Percentiles rank a stretch among this genome's conserved stretches.
phyloP scores from a whole-genome alignment of 2,329 filamentous ascomycete genomes.

The Fusarium verrucosum region DNA sequence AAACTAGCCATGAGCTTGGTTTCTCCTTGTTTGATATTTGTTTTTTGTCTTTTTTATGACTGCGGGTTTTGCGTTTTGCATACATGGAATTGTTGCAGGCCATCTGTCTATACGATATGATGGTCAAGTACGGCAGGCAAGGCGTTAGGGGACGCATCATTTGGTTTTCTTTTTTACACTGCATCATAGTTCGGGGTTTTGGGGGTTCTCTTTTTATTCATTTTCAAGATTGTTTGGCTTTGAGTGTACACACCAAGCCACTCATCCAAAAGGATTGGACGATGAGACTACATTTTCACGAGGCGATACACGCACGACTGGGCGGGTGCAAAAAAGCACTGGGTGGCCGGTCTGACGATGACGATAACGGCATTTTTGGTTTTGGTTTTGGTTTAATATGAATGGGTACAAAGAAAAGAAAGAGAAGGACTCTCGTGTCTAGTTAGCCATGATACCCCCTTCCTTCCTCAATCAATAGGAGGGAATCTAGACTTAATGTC shows the following conservation, averaged over 20 bases:
- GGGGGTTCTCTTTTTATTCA: slow-evolving; percentile 15
- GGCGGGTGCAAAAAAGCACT: slow-evolving; percentile 19
- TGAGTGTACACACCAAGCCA: slow-evolving; percentile 42
- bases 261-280: slow-evolving; percentile 18
- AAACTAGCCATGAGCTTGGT: not conserved
- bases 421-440: slow-evolving; percentile 25
- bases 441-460: slow-evolving; percentile 31
- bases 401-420: slow-evolving; percentile 35
- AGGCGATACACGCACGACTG: slow-evolving; percentile 22
- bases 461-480: slow-evolving; percentile 2
- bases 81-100: slow-evolving; percentile 27
- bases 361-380: slow-evolving; percentile 32
- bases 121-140: slow-evolving; percentile 34
- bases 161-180: slow-evolving; percentile 9
- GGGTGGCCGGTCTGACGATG: slow-evolving; percentile 31
- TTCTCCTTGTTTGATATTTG: not conserved
- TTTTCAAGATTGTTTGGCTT: slow-evolving; percentile 38
- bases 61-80: slow-evolving; percentile 17
- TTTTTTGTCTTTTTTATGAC: slow-evolving; percentile 4
- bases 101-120: slow-evolving; percentile 27
- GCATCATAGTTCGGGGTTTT: slow-evolving; percentile 19
- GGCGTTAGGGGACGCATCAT: slow-evolving; percentile 31
- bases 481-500: slow-evolving; percentile 40
- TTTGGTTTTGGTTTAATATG: slow-evolving; percentile 18
- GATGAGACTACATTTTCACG: slow-evolving; percentile 34